phyloP scores from a whole-genome alignment of 768 basidiomycete genomes.

The Boletus rubescentipes region DNA sequence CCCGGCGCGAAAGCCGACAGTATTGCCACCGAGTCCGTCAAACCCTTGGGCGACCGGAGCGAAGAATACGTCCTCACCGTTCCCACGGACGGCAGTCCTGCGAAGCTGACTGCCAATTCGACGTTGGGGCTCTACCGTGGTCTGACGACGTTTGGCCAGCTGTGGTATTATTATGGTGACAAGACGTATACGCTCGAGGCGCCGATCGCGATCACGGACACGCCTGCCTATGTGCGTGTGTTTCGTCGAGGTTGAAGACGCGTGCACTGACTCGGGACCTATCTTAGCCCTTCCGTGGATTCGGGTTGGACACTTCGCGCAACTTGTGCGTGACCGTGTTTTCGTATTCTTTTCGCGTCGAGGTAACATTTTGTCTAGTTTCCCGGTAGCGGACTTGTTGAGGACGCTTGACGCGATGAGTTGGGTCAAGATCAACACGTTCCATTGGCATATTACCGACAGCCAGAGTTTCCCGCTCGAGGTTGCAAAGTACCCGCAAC shows the following conservation, averaged over 20 bases:
- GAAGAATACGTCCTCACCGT: conserved; percentile 47
- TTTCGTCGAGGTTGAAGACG: no score
- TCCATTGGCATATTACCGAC: conserved; percentile 88
- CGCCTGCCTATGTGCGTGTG: conserved; percentile 43
- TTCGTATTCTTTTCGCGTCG: neutral
- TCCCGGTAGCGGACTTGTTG: conserved; percentile 37
- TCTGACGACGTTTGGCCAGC: conserved; percentile 53
- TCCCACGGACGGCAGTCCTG: conserved; percentile 36
- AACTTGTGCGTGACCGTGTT: conserved; percentile 35
- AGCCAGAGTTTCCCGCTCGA: conserved; percentile 78
- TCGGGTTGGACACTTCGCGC: conserved; percentile 47
- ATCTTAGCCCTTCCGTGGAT: conserved; percentile 37
- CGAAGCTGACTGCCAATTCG: conserved; percentile 42
- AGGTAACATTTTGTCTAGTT: conserved; percentile 23
- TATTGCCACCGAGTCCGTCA: conserved; percentile 38
- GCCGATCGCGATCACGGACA: conserved; percentile 43
- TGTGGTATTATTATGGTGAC: conserved; percentile 44
- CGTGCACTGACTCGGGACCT: conserved; percentile 1
- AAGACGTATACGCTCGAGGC: conserved; percentile 40
- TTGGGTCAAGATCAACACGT: conserved; percentile 59
- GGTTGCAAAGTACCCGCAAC: conserved; percentile 56
- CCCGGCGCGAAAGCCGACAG: conserved; percentile 15
- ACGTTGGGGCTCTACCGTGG: conserved; percentile 54
- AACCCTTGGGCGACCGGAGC: conserved; percentile 35
- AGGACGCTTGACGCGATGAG: conserved; percentile 54